phyloP scores from a whole-genome alignment of 2,329 filamentous ascomycete genomes.

The Cadophora sp. region DNA sequence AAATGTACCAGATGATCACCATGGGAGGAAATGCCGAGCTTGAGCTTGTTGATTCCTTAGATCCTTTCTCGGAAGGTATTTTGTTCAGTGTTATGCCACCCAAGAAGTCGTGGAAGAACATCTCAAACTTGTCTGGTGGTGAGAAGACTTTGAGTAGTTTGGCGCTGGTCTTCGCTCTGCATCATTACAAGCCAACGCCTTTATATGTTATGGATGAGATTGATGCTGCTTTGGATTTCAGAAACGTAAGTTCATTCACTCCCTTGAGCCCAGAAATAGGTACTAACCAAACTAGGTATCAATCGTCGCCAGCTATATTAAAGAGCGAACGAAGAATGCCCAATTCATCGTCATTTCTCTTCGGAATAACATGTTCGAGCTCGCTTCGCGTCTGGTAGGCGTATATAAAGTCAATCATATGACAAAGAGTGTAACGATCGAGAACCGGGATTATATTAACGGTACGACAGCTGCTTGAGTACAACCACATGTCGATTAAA shows the following conservation, averaged over 20 bases:
- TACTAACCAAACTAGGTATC: slow-evolving; percentile 68
- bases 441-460: slow-evolving; percentile 77
- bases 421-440: slow-evolving; percentile 90
- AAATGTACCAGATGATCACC: slow-evolving; percentile 99
- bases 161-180: slow-evolving; percentile 95
- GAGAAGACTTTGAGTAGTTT: slow-evolving; percentile 96
- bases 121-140: slow-evolving; percentile 91
- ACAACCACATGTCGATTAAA: background rate
- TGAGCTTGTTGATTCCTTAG: slow-evolving; percentile 93
- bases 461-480: slow-evolving; percentile 26
- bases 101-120: slow-evolving; percentile 99
- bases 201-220: slow-evolving; percentile 99
- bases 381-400: slow-evolving; percentile 91
- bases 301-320: slow-evolving; percentile 98
- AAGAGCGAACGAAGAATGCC: slow-evolving; percentile 98
- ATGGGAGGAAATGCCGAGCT: slow-evolving; percentile 99
- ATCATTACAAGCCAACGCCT: slow-evolving; percentile 97
- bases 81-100: slow-evolving; percentile 98
- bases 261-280: background rate
- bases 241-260: slow-evolving; percentile 74
- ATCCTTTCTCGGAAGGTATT: slow-evolving; percentile 97
- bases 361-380: slow-evolving; percentile 99
- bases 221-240: slow-evolving; percentile 95
- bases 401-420: slow-evolving; percentile 99
- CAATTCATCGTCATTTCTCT: slow-evolving; percentile 99